These are phyloP conservation scores for Solanum chmielewskii DNA, from an alignment of 257 asterid genomes.

Conservation along the genomic window DNA sequence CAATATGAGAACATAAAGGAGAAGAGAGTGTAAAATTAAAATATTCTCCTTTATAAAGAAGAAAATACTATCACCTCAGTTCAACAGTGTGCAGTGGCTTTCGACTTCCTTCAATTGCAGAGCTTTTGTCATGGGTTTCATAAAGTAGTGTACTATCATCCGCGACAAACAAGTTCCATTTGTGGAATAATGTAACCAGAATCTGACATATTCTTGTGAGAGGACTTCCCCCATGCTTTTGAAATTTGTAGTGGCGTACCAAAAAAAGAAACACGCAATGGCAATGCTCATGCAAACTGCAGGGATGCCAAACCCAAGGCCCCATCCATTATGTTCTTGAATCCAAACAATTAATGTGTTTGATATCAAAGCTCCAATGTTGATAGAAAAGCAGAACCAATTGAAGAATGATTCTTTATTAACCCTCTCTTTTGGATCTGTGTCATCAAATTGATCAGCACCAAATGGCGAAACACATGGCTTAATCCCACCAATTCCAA, in stretches of 20 bases:
- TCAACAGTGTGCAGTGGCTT: conserved; percentile 77
- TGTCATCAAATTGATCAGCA: conserved; percentile 93
- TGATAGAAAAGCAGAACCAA: conserved; percentile 86
- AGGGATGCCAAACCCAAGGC: conserved; percentile 90
- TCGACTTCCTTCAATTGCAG: conserved; percentile 87
- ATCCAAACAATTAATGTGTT: conserved; percentile 86
- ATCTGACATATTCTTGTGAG: conserved; percentile 88
- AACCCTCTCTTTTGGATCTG: conserved; percentile 67
- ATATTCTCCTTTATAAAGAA: not conserved
- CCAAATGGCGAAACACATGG: conserved; percentile 95
- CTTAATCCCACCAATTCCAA: conserved; percentile 93
- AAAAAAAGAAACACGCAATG: conserved; percentile 57
- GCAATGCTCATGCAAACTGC: conserved; percentile 66
- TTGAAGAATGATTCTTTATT: conserved; percentile 91
- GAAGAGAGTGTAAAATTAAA: not conserved
- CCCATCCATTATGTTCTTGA: conserved; percentile 95
- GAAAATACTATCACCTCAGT: not conserved
- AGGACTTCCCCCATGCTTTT: conserved; percentile 95
- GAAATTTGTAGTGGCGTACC: conserved; percentile 84
- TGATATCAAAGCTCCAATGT: conserved; percentile 76
- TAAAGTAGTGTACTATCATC: conserved; percentile 46
- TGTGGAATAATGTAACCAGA: conserved; percentile 55
- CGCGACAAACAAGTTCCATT: conserved; percentile 47
- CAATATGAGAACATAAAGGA: not conserved
- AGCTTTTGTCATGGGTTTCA: conserved; percentile 62